phyloP scores from a whole-genome alignment of 2,329 filamentous ascomycete genomes.

The Parastagonospora nodorum region DNA sequence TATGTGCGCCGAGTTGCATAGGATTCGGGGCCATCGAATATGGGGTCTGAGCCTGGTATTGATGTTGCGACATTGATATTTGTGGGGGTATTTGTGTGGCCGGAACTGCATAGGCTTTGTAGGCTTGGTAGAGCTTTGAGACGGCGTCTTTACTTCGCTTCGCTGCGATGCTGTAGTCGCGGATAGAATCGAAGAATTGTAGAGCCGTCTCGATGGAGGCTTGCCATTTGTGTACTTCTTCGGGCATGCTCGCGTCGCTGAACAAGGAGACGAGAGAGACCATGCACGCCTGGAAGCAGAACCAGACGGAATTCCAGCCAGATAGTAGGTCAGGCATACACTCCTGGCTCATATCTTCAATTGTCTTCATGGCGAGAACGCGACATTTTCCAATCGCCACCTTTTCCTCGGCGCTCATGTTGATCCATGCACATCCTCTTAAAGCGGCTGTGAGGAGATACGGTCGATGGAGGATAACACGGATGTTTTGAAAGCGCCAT shows the following conservation, averaged over 20 bases:
- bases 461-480: conserved; percentile 75
- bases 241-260: conserved; percentile 60
- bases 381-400: conserved; percentile 71
- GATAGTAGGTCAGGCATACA: conserved; percentile 76
- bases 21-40: conserved; percentile 16
- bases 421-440: conserved; percentile 58
- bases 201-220: conserved; percentile 49
- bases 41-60: conserved; percentile 15
- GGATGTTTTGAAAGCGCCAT: conserved; percentile 80
- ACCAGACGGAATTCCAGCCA: conserved; percentile 82
- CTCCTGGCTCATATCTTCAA: conserved; percentile 72
- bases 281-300: conserved; percentile 80
- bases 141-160: conserved; percentile 51
- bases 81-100: conserved; percentile 14
- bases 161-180: conserved; percentile 52
- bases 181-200: conserved; percentile 50
- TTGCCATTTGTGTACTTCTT: conserved; percentile 50
- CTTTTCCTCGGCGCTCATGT: conserved; percentile 65
- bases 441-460: conserved; percentile 68
- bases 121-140: conserved; percentile 49
- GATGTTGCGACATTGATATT: conserved; percentile 20
- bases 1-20: conserved; percentile 19
- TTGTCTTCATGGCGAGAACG: conserved; percentile 70
- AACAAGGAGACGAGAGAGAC: conserved; percentile 77
- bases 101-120: conserved; percentile 36